These are phyloP conservation scores for Smallanthus sonchifolius DNA, from an alignment of 129 eudicot genomes.

Conservation along the genomic window DNA sequence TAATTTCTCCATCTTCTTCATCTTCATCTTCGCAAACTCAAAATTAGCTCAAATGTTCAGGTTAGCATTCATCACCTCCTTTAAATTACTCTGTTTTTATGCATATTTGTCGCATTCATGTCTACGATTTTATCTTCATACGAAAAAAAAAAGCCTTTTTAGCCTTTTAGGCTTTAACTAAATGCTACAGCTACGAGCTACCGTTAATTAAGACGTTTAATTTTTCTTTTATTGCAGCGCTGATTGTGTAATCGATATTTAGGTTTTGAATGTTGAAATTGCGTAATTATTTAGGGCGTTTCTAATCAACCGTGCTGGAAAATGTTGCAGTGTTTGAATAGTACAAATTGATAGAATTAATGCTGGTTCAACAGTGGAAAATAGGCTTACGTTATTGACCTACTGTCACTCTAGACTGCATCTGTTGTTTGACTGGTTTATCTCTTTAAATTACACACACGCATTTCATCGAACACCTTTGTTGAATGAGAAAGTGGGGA, in stretches of 20 bases:
- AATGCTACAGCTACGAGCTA: not conserved
- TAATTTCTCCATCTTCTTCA: conserved; percentile 17
- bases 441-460: conserved; percentile 16
- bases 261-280: conserved; percentile 15
- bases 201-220: conserved; percentile 3
- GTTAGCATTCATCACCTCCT: not conserved
- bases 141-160: not conserved
- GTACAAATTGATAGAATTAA: conserved; percentile 7
- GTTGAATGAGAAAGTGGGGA: conserved; percentile 30
- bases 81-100: not conserved
- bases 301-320: conserved; percentile 15
- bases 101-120: not conserved
- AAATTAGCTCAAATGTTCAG: not conserved
- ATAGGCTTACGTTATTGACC: conserved; percentile 37
- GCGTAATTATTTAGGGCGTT: conserved; percentile 25
- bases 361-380: conserved; percentile 22
- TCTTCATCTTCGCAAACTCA: not conserved
- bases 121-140: not conserved
- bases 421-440: conserved; percentile 24
- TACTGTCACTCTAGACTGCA: conserved; percentile 13
- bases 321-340: conserved; percentile 21
- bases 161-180: not conserved
- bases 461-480: not conserved
- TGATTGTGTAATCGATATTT: conserved; percentile 12
- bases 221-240: conserved; percentile 6